Conservation (phyloP, 1,139 yeast species). For the Kurtzmaniella quercitrusa region DNA sequence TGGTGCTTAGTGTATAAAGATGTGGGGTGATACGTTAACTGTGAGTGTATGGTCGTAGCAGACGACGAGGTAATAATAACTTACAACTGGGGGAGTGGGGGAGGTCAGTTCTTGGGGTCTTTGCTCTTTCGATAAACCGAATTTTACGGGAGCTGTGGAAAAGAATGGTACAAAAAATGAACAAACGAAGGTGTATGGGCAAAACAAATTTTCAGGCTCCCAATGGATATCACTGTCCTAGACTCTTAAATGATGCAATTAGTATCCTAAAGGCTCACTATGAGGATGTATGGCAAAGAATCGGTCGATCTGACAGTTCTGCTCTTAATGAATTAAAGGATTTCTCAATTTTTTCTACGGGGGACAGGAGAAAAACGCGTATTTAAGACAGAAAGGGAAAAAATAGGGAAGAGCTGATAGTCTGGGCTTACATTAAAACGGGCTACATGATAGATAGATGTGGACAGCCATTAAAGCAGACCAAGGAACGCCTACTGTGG, state of each 20-base stretch:
- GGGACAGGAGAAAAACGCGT: neutral
- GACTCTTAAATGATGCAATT: neutral
- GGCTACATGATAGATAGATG: neutral
- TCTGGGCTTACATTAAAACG: neutral
- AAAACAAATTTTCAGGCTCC: neutral
- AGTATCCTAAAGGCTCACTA: neutral
- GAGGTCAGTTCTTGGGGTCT: too few species aligned
- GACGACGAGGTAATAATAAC: too few species aligned
- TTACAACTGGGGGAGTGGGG: too few species aligned
- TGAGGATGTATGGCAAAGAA: neutral
- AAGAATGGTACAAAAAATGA: neutral
- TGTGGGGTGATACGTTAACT: slow-evolving; percentile 14
- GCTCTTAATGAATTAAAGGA: neutral
- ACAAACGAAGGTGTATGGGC: neutral
- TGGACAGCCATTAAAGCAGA: neutral
- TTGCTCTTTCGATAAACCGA: too few species aligned
- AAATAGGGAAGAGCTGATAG: neutral
- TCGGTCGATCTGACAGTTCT: neutral
- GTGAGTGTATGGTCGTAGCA: too few species aligned
- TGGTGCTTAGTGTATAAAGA: neutral
- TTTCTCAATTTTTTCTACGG: neutral
- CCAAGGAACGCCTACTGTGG: too few species aligned
- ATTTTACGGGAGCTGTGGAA: too few species aligned
- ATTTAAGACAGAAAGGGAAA: neutral
- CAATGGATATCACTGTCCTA: neutral